Conservation (phyloP, 23 red algal species). For the Chondrus crispus region DNA sequence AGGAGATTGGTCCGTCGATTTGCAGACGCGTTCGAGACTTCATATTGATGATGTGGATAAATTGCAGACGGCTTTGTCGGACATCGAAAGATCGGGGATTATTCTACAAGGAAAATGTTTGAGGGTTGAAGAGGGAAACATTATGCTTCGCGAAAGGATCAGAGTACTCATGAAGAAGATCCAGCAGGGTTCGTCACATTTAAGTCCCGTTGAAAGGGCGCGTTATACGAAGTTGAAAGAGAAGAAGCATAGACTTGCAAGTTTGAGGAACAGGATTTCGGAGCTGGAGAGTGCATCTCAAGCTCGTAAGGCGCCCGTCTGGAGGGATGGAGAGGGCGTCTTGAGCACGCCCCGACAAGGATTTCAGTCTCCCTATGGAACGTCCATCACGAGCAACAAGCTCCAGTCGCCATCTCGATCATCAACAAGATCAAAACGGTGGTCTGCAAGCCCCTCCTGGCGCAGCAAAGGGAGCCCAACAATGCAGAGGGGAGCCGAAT, state of each 20-base stretch:
- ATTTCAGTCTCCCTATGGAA: neutral
- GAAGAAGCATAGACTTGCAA: slow-evolving; percentile 11
- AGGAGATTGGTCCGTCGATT: slow-evolving; percentile 12
- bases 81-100: neutral
- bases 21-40: neutral
- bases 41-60: neutral
- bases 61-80: neutral
- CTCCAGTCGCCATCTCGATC: neutral
- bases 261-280: neutral
- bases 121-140: neutral
- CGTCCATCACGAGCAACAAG: neutral
- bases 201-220: slow-evolving; percentile 23
- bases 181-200: neutral
- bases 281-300: slow-evolving; percentile 7
- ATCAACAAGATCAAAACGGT: neutral
- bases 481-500: neutral
- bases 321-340: neutral
- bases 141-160: slow-evolving; percentile 11
- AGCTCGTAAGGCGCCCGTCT: neutral
- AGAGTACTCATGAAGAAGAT: neutral
- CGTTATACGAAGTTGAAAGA: slow-evolving; percentile 11
- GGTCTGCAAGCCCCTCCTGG: too few species aligned
- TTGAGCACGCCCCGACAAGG: neutral
- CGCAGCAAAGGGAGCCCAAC: neutral
- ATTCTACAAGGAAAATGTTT: neutral